Base-by-base conservation (phyloP, 106 monocot genomes). In the Platanthera guangdongensis region DNA sequence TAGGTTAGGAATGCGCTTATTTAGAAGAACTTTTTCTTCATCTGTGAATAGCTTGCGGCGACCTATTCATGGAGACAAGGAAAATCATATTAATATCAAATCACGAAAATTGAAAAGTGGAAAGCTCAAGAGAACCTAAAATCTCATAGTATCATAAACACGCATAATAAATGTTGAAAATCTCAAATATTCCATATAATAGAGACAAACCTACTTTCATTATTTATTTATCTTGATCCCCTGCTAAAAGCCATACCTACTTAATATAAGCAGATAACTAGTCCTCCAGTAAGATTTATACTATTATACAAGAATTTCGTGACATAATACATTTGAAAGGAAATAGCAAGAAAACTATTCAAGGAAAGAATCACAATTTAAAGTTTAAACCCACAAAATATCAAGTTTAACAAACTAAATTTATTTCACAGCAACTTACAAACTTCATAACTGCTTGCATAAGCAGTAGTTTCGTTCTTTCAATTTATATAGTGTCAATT, bases 11-110 rank as follows among this genome's bases (percentile, higher is more conserved):
- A 81, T 82, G 22, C 86, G 87, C 68, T 85, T 93, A 73, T 97
- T 97, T 70, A 97, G 78, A 39, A 97, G 87, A 74, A 75, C 51
- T 51, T 88, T 97, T 84, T 97, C 96, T 68, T 93, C 96, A 53
- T 86, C 47, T 21, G 96, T 83, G 82, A 93, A 88, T 68, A 93
- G 86, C 78, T 91, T 93, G 32, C 86, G 88, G 6, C 81, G 71
- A 75, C 79, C 92, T 96, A 79, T 19, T 50, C 73, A 84, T 71
- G 45, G 6, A 67, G 49, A 39, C 8, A 32, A 72, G 30, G 77
- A 46, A 52, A 70, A 52, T 14, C 13, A 25, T 5, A 65, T 9
- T 3, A 65, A 65, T 10, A 65, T 30, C 11, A 65, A 65, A 65
- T 25, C 72, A 65, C 71, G 25, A 47, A 70, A 52, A 30, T 25